Evolutionary conservation across 176 grass and related monocot species (phyloP).

Genomic region (Musa itinerans): DNA sequence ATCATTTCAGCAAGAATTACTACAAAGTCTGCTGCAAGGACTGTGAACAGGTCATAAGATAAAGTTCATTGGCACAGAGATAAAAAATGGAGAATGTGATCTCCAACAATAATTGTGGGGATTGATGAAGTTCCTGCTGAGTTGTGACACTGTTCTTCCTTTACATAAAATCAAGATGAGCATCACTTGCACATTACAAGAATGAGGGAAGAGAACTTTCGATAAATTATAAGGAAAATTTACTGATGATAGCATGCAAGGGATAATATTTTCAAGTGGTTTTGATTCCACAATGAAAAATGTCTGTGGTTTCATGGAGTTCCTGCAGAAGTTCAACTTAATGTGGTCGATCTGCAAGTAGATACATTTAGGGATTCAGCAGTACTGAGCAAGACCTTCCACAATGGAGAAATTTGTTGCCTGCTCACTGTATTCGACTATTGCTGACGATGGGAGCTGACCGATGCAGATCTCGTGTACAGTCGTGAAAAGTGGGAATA

Average conservation of each 20-base stretch:
- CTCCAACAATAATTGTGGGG: no score
- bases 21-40: no score
- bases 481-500: slow-evolving; percentile 64
- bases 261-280: background rate
- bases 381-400: slow-evolving; percentile 36
- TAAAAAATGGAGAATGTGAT: no score
- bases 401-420: slow-evolving; percentile 39
- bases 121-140: no score
- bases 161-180: no score
- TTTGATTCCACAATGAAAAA: background rate
- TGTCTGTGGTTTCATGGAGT: background rate
- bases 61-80: no score
- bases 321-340: background rate
- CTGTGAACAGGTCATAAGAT: no score
- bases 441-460: slow-evolving; percentile 58
- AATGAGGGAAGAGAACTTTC: no score
- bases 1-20: no score
- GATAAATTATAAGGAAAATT: background rate
- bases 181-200: no score
- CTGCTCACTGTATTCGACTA: slow-evolving; percentile 80
- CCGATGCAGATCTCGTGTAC: slow-evolving; percentile 85
- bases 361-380: slow-evolving; percentile 13
- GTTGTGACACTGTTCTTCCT: no score
- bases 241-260: background rate
- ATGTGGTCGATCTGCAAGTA: background rate